Percentiles rank a stretch among this genome's conserved stretches.
phyloP scores from a whole-genome alignment of 345 rosid genomes.

The Eucalyptus erythrocorys region DNA sequence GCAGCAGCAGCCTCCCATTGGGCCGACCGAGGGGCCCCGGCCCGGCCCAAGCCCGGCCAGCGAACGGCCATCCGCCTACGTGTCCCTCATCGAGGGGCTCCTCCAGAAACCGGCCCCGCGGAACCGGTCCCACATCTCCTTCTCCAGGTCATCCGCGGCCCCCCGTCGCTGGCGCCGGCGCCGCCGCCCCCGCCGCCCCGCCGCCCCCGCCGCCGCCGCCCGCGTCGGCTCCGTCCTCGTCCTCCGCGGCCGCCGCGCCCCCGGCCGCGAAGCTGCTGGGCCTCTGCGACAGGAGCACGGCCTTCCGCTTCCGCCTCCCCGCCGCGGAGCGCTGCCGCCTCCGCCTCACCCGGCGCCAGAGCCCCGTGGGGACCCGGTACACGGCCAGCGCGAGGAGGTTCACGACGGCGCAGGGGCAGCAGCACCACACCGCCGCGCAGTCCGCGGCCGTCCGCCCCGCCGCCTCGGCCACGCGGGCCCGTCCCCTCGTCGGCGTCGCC shows the following conservation, averaged over 20 bases:
- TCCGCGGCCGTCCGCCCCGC: slow-evolving; percentile 67
- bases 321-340: slow-evolving; percentile 13
- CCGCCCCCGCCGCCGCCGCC: background rate
- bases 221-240: background rate
- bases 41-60: background rate
- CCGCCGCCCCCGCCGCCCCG: too few species aligned
- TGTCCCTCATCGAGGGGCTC: slow-evolving; percentile 14
- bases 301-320: slow-evolving; percentile 11
- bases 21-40: background rate
- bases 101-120: slow-evolving; percentile 42
- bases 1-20: background rate
- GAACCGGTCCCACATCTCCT: slow-evolving; percentile 36
- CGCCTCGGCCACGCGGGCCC: slow-evolving; percentile 27
- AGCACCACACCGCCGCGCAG: slow-evolving; percentile 62
- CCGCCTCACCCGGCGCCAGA: slow-evolving; percentile 44
- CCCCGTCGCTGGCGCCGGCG: background rate
- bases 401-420: slow-evolving; percentile 51
- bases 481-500: background rate
- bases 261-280: background rate
- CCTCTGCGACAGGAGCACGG: slow-evolving; percentile 1
- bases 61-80: background rate
- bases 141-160: slow-evolving; percentile 13
- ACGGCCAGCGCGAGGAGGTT: slow-evolving; percentile 48
- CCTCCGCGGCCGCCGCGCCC: background rate
- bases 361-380: slow-evolving; percentile 47